Conservation (phyloP, 192 early-diverging fungal species). For the Funneliformis mosseae region DNA sequence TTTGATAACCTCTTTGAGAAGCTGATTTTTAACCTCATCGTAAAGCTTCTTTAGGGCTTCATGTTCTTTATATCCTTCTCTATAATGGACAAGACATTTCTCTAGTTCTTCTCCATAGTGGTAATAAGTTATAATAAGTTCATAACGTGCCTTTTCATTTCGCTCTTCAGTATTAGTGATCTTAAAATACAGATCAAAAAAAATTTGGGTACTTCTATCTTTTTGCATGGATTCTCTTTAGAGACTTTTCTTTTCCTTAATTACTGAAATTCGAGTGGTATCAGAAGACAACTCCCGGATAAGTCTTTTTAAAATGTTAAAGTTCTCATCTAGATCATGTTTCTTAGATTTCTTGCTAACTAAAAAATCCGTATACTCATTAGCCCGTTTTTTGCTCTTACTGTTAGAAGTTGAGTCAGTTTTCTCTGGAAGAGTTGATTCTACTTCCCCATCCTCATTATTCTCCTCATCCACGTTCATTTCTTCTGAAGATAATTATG, state of each 20-base stretch:
- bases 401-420: not conserved
- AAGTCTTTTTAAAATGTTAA: constrained; percentile 7
- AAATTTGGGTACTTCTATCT: not conserved
- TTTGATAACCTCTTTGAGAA: not conserved
- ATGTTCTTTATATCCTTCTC: not conserved
- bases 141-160: not conserved
- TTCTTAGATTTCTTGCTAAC: constrained; percentile 12
- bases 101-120: not conserved
- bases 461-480: not conserved
- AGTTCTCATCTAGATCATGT: not conserved
- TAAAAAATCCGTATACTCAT: not conserved
- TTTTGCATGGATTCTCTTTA: not conserved
- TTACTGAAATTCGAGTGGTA: constrained; percentile 4
- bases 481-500: no score
- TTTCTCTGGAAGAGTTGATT: no score
- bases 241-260: constrained; percentile 20
- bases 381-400: not conserved
- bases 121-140: not conserved
- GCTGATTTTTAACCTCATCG: constrained; percentile 15
- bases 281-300: constrained; percentile 1
- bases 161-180: constrained; percentile 1
- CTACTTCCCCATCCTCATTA: not conserved
- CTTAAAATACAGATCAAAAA: constrained; percentile 2
- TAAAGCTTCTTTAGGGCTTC: not conserved
- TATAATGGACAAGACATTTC: not conserved